Conservation (phyloP, 2,329 filamentous ascomycete genomes). For the Alternaria triticina region DNA sequence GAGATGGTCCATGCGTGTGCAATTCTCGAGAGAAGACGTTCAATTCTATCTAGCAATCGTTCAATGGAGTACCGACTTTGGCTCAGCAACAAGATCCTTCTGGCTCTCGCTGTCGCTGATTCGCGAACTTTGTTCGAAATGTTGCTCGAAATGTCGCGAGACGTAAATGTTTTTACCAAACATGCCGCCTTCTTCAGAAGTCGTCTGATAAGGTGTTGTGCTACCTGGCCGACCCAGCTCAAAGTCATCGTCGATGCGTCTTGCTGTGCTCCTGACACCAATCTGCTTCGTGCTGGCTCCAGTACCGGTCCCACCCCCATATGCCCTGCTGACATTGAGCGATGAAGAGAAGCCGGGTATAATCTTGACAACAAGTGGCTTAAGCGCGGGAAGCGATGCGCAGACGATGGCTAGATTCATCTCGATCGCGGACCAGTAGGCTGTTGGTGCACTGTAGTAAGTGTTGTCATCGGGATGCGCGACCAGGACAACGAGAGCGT, state of each 20-base stretch:
- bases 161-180: slow-evolving; percentile 12
- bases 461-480: slow-evolving; percentile 26
- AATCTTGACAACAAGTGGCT: slow-evolving; percentile 32
- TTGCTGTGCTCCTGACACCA: slow-evolving; percentile 4
- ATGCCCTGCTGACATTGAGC: slow-evolving; percentile 8
- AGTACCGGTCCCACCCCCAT: background rate
- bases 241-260: slow-evolving; percentile 13
- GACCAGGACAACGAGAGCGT: slow-evolving; percentile 20
- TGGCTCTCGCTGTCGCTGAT: slow-evolving; percentile 9
- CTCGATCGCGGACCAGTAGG: slow-evolving; percentile 42
- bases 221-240: slow-evolving; percentile 16
- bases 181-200: slow-evolving; percentile 3
- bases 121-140: background rate
- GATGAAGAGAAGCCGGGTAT: slow-evolving; percentile 28
- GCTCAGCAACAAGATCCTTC: background rate
- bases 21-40: background rate
- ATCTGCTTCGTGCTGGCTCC: background rate
- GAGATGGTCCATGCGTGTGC: background rate
- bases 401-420: slow-evolving; percentile 42
- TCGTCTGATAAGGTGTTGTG: slow-evolving; percentile 12
- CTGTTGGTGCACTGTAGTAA: slow-evolving; percentile 29
- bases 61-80: background rate
- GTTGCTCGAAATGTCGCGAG: slow-evolving; percentile 4
- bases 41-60: background rate
- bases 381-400: slow-evolving; percentile 39